These are phyloP conservation scores for Neoarthrinium moseri DNA, from an alignment of 2,329 filamentous ascomycete genomes.

Conservation along the genomic window DNA sequence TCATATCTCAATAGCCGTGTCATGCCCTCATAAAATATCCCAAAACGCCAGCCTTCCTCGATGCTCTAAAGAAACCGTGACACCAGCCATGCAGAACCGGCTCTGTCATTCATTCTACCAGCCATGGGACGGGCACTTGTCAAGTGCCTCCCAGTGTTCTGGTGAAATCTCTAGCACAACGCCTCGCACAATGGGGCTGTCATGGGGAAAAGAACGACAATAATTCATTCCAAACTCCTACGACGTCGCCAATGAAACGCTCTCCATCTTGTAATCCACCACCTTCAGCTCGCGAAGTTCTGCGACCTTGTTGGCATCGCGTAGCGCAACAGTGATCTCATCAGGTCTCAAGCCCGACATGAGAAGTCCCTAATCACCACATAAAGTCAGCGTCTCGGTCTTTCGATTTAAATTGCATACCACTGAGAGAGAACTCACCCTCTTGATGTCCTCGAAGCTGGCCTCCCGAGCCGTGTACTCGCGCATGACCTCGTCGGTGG, in stretches of 20 bases:
- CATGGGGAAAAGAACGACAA: neutral
- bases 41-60: neutral
- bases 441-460: slow-evolving; percentile 72
- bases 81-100: neutral
- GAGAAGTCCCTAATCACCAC: slow-evolving; percentile 31
- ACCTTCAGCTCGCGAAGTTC: slow-evolving; percentile 53
- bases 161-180: too few relatives aligned
- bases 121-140: too few relatives aligned
- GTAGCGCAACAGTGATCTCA: slow-evolving; percentile 66
- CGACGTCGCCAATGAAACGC: slow-evolving; percentile 22
- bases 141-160: too few relatives aligned
- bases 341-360: slow-evolving; percentile 46
- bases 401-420: neutral
- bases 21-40: too few relatives aligned
- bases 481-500: slow-evolving; percentile 72
- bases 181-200: too few relatives aligned
- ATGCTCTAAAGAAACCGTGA: neutral
- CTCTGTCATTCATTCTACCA: too few relatives aligned
- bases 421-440: slow-evolving; percentile 45
- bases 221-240: neutral
- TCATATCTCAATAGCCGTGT: too few relatives aligned
- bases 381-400: neutral
- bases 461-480: slow-evolving; percentile 92
- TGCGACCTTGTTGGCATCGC: slow-evolving; percentile 67
- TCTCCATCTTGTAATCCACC: slow-evolving; percentile 59